Percentiles rank a stretch among this genome's conserved stretches.
Conservation (phyloP, 805 yeast genomes). For the Zygosaccharomyces pseudorouxii region DNA sequence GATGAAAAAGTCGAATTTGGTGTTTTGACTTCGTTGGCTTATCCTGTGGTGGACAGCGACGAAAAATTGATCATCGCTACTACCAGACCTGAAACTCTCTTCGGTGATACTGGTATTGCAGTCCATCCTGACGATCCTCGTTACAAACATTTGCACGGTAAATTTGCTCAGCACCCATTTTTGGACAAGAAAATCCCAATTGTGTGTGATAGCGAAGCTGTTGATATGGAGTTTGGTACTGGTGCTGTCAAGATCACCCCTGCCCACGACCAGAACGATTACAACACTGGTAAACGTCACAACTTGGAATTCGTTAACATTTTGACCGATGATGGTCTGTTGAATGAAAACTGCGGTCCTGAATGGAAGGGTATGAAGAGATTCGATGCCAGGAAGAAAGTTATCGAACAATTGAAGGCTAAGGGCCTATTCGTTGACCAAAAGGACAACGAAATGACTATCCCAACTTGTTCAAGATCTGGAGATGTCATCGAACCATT, state of each 20-base stretch:
- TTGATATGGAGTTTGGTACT: slow-evolving; percentile 99
- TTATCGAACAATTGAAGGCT: slow-evolving; percentile 72
- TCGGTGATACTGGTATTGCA: slow-evolving; percentile 97
- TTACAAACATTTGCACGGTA: slow-evolving; percentile 92
- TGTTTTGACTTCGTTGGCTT: slow-evolving; percentile 92
- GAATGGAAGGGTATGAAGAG: slow-evolving; percentile 88
- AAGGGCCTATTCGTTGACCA: slow-evolving; percentile 76
- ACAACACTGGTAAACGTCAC: slow-evolving; percentile 92
- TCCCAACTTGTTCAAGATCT: slow-evolving; percentile 92
- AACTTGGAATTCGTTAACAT: slow-evolving; percentile 83
- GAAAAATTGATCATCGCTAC: slow-evolving; percentile 92
- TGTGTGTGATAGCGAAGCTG: slow-evolving; percentile 85
- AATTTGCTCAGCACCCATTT: slow-evolving; percentile 86
- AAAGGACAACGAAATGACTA: slow-evolving; percentile 91
- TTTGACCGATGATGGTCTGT: slow-evolving; percentile 83
- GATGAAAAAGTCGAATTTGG: slow-evolving; percentile 91
- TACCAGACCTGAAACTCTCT: slow-evolving; percentile 97
- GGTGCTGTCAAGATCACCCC: slow-evolving; percentile 99
- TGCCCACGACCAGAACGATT: slow-evolving; percentile 97
- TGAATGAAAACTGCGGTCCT: slow-evolving; percentile 85
- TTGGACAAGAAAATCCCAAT: slow-evolving; percentile 81
- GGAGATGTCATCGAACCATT: slow-evolving; percentile 96
- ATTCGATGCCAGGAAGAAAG: slow-evolving; percentile 85
- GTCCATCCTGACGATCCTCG: slow-evolving; percentile 94
- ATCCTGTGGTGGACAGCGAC: slow-evolving; percentile 68